These are phyloP conservation scores for Limonium bicolor DNA, from an alignment of 148 eudicot species.

Conservation along the genomic window DNA sequence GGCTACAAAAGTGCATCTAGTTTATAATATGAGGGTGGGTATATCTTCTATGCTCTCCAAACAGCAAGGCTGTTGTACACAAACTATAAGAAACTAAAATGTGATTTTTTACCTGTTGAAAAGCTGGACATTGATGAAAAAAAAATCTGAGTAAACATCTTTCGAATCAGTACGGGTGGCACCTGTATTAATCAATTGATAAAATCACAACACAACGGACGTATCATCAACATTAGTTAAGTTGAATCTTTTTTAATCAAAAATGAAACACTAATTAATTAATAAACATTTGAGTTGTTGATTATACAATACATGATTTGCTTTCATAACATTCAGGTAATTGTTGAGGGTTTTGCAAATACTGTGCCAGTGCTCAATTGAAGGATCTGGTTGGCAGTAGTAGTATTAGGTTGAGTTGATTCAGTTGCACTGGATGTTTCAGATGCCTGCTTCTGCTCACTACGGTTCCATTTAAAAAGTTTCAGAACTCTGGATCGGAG, in stretches of 20 bases:
- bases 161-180: slow-evolving; percentile 55
- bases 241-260: not conserved
- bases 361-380: slow-evolving; percentile 86
- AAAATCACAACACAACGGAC: too few species aligned
- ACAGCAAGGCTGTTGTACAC: too few species aligned
- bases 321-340: slow-evolving; percentile 55
- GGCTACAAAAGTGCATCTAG: slow-evolving; percentile 43
- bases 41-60: too few species aligned
- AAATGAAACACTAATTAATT: not conserved
- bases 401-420: slow-evolving; percentile 57
- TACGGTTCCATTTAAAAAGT: too few species aligned
- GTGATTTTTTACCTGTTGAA: too few species aligned
- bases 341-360: slow-evolving; percentile 63
- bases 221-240: slow-evolving; percentile 4
- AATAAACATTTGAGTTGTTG: not conserved
- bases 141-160: slow-evolving; percentile 78
- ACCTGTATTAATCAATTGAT: slow-evolving; percentile 62
- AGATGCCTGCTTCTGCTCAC: slow-evolving; percentile 48
- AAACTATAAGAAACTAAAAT: too few species aligned
- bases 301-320: slow-evolving; percentile 64
- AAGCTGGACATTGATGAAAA: slow-evolving; percentile 93
- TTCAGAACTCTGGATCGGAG: too few species aligned
- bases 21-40: slow-evolving; percentile 3
- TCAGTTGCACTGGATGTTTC: slow-evolving; percentile 59
- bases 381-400: slow-evolving; percentile 78